Percentiles rank a stretch among this genome's conserved stretches.
phyloP scores from a whole-genome alignment of 2,329 filamentous ascomycete species.

The Microdochium trichocladiopsis region DNA sequence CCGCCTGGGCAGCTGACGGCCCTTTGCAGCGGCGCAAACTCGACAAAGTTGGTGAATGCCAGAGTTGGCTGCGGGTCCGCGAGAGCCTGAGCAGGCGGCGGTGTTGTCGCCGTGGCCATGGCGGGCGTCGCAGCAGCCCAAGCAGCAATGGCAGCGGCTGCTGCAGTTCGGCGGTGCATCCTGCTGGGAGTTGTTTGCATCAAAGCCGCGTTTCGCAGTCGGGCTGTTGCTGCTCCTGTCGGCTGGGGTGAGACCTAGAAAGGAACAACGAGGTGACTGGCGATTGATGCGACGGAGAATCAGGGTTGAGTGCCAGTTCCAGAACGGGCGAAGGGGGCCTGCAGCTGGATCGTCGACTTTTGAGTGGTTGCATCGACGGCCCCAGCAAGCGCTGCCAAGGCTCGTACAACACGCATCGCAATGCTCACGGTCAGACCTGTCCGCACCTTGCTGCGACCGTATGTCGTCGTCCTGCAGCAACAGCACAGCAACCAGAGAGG shows the following conservation, averaged over 20 bases:
- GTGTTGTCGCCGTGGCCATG: not conserved
- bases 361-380: not conserved
- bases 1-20: constrained; percentile 34
- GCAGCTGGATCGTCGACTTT: not conserved
- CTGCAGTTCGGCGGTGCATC: not conserved
- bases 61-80: constrained; percentile 15
- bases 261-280: no score
- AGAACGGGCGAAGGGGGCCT: no score
- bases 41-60: constrained; percentile 11
- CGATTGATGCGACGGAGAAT: no score
- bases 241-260: no score
- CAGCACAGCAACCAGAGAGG: not conserved
- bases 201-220: no score
- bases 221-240: no score
- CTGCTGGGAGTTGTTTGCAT: not conserved
- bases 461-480: no score
- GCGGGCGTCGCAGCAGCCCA: not conserved
- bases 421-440: not conserved
- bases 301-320: no score
- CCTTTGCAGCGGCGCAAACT: constrained; percentile 17
- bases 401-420: not conserved
- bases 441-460: not conserved
- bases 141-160: not conserved
- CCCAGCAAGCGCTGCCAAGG: not conserved
- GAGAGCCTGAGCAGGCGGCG: not conserved